phyloP scores from a whole-genome alignment of 176 grass and related monocot genomes.

The Tillandsia leiboldiana region DNA sequence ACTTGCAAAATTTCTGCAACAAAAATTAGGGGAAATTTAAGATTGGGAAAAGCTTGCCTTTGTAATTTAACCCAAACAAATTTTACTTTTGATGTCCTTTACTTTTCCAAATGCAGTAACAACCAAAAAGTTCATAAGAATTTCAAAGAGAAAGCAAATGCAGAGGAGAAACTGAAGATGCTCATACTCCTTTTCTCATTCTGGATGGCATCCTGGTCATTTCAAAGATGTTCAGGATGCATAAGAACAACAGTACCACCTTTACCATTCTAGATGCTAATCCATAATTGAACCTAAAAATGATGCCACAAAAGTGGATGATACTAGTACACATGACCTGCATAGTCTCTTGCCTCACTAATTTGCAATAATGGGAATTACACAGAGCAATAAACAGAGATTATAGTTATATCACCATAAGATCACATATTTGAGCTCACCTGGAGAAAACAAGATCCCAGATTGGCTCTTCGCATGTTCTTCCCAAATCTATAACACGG shows the following conservation, averaged over 20 bases:
- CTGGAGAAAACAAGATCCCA: constrained; percentile 93
- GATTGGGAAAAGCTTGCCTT: too few relatives aligned
- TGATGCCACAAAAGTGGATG: too few relatives aligned
- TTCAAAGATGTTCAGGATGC: too few relatives aligned
- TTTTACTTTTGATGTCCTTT: neutral
- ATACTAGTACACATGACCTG: too few relatives aligned
- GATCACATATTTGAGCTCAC: constrained; percentile 29
- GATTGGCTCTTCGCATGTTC: constrained; percentile 78
- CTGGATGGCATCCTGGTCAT: too few relatives aligned
- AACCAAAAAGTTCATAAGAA: neutral
- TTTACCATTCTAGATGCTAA: neutral
- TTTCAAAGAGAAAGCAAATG: neutral
- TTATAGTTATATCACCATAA: neutral
- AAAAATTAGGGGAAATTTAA: too few relatives aligned
- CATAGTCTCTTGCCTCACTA: too few relatives aligned
- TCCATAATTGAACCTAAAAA: too few relatives aligned
- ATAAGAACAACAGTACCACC: neutral
- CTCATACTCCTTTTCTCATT: neutral
- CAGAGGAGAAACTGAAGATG: neutral
- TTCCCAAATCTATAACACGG: constrained; percentile 94
- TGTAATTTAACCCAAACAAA: neutral
- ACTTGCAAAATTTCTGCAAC: too few relatives aligned
- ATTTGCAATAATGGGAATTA: too few relatives aligned
- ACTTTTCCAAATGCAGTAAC: neutral
- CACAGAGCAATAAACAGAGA: too few relatives aligned